Percentiles rank a stretch among this genome's conserved stretches.
phyloP scores from a whole-genome alignment of 257 asterid species.

The Lycium ferocissimum region DNA sequence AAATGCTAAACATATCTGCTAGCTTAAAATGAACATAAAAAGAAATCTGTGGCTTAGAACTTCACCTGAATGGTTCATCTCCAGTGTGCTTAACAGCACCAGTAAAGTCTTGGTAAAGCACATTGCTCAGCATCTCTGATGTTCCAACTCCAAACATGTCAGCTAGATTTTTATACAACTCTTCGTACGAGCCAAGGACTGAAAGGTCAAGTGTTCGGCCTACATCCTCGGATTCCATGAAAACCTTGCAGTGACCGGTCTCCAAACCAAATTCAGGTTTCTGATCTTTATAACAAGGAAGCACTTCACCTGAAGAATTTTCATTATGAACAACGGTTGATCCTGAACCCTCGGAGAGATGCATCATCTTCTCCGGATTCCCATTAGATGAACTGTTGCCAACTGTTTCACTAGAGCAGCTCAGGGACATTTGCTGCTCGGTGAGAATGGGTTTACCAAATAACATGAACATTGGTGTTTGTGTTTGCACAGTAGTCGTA shows the following conservation, averaged over 20 bases:
- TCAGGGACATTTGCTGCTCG: conserved; percentile 65
- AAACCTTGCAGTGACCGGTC: conserved; percentile 67
- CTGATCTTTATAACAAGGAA: conserved; percentile 45
- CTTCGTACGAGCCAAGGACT: conserved; percentile 56
- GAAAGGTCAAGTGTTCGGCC: conserved; percentile 62
- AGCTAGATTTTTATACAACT: conserved; percentile 53
- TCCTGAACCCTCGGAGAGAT: conserved; percentile 62
- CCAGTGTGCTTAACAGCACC: conserved; percentile 62
- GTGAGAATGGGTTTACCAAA: conserved; percentile 77
- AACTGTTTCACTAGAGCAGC: conserved; percentile 46
- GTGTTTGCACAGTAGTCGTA: conserved; percentile 34
- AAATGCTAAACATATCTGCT: background rate
- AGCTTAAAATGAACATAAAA: background rate
- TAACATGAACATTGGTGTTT: conserved; percentile 53
- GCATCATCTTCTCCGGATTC: conserved; percentile 50
- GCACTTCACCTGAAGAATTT: conserved; percentile 52
- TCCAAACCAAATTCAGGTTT: conserved; percentile 45
- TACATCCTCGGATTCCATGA: conserved; percentile 67
- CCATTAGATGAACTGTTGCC: conserved; percentile 44
- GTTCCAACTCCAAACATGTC: conserved; percentile 58
- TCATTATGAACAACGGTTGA: conserved; percentile 58
- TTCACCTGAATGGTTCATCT: conserved; percentile 69
- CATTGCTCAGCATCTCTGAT: conserved; percentile 61
- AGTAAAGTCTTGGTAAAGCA: conserved; percentile 50
- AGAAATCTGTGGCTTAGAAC: background rate